Percentiles rank a stretch among this genome's conserved stretches.
These are phyloP conservation scores for Akanthomyces dipterigenus DNA, from an alignment of 2,329 filamentous ascomycete genomes.

Conservation along the genomic window DNA sequence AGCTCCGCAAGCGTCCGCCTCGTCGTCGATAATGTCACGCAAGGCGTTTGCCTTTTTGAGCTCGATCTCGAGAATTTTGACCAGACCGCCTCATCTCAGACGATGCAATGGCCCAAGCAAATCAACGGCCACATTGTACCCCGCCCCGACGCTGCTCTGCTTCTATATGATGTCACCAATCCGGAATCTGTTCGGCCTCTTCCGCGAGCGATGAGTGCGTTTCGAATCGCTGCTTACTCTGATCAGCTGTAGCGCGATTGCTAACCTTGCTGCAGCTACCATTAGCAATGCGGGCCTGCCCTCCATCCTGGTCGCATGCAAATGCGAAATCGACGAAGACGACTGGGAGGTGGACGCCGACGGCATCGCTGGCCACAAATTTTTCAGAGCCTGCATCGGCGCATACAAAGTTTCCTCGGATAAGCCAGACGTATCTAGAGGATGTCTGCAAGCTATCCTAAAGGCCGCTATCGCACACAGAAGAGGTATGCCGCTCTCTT, in stretches of 20 bases:
- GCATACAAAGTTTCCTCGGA: slow-evolving; percentile 67
- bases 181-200: slow-evolving; percentile 67
- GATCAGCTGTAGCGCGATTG: slow-evolving; percentile 3
- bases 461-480: slow-evolving; percentile 61
- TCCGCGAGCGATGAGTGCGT: slow-evolving; percentile 72
- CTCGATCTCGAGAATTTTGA: slow-evolving; percentile 60
- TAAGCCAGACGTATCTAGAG: slow-evolving; percentile 64
- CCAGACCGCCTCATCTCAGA: slow-evolving; percentile 43
- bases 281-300: slow-evolving; percentile 67
- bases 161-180: slow-evolving; percentile 83
- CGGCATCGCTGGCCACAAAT: slow-evolving; percentile 52
- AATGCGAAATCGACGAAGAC: slow-evolving; percentile 73
- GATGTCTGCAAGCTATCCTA: slow-evolving; percentile 70
- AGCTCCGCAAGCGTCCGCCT: slow-evolving; percentile 52
- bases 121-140: slow-evolving; percentile 66
- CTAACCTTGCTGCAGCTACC: slow-evolving; percentile 48
- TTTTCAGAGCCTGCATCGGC: slow-evolving; percentile 62
- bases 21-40: slow-evolving; percentile 50
- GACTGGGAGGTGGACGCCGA: slow-evolving; percentile 65
- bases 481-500: slow-evolving; percentile 47
- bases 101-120: slow-evolving; percentile 61
- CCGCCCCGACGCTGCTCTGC: slow-evolving; percentile 72
- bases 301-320: slow-evolving; percentile 77
- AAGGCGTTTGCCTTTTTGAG: slow-evolving; percentile 57
- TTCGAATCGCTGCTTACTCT: slow-evolving; percentile 10